Evolutionary conservation across 2,329 filamentous ascomycete species (phyloP).

Genomic region (Alternaria alternata): DNA sequence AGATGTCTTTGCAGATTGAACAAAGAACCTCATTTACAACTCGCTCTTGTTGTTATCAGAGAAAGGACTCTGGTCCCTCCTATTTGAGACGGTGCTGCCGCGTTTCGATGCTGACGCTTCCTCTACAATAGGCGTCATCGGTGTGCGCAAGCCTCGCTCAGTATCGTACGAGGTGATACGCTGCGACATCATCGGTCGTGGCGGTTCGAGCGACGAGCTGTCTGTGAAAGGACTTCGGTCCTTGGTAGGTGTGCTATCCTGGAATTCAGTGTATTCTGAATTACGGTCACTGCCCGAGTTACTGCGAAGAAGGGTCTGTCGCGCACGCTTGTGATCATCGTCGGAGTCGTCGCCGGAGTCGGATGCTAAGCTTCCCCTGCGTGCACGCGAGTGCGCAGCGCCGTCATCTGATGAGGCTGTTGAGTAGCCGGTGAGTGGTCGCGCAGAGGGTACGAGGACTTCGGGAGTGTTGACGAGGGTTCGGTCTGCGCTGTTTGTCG

Average conservation of each 20-base stretch:
- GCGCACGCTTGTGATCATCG: slow-evolving; percentile 46
- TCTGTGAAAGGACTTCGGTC: slow-evolving; percentile 48
- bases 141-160: slow-evolving; percentile 37
- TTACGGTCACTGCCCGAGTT: slow-evolving; percentile 35
- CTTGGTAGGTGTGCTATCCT: slow-evolving; percentile 44
- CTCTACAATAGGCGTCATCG: slow-evolving; percentile 57
- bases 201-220: slow-evolving; percentile 32
- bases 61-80: slow-evolving; percentile 46
- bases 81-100: slow-evolving; percentile 38
- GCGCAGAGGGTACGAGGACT: slow-evolving; percentile 31
- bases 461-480: slow-evolving; percentile 38
- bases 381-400: slow-evolving; percentile 44
- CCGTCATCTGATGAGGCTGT: slow-evolving; percentile 44
- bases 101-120: slow-evolving; percentile 53
- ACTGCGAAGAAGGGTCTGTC: slow-evolving; percentile 40
- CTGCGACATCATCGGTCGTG: slow-evolving; percentile 35
- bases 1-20: slow-evolving; percentile 3
- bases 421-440: slow-evolving; percentile 45
- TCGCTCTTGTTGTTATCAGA: slow-evolving; percentile 44
- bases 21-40: slow-evolving; percentile 20
- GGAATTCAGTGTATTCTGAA: slow-evolving; percentile 46
- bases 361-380: slow-evolving; percentile 39
- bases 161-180: slow-evolving; percentile 43
- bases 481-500: slow-evolving; percentile 28
- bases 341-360: slow-evolving; percentile 40